Evolutionary conservation across 345 rosid genomes (phyloP).

Genomic region (Fremontodendron californicum): DNA sequence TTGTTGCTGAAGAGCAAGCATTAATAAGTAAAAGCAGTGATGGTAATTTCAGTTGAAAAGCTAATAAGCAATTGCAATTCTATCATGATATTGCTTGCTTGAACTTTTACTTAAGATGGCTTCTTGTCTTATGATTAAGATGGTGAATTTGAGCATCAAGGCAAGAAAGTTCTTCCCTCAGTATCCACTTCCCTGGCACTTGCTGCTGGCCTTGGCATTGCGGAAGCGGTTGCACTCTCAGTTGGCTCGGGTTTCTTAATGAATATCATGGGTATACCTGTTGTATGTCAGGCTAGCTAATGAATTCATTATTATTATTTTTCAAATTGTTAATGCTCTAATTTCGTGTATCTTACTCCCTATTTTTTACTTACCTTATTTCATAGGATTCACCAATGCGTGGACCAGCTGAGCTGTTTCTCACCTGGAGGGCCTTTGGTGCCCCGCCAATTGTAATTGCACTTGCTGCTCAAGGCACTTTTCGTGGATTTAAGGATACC

Average conservation of each 20-base stretch:
- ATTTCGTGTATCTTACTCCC: neutral
- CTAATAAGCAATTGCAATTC: neutral
- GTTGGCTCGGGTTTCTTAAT: constrained; percentile 71
- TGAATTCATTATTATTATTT: neutral
- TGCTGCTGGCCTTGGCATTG: constrained; percentile 77
- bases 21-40: constrained; percentile 26
- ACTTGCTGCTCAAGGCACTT: constrained; percentile 92
- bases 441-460: constrained; percentile 93
- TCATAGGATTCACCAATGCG: constrained; percentile 87
- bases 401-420: constrained; percentile 77
- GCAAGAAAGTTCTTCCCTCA: constrained; percentile 65
- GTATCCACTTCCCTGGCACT: constrained; percentile 75
- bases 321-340: neutral
- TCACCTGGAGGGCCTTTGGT: constrained; percentile 73
- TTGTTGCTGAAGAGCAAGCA: constrained; percentile 92
- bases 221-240: constrained; percentile 70
- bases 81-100: neutral
- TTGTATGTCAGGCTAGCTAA: constrained; percentile 53
- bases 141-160: constrained; percentile 21
- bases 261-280: constrained; percentile 93
- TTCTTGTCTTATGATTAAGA: constrained; percentile 26
- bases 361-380: neutral
- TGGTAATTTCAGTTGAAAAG: constrained; percentile 12
- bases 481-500: constrained; percentile 94
- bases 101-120: neutral